Base-by-base conservation (phyloP, 2,329 filamentous ascomycete species). In the Whalleya microplaca region DNA sequence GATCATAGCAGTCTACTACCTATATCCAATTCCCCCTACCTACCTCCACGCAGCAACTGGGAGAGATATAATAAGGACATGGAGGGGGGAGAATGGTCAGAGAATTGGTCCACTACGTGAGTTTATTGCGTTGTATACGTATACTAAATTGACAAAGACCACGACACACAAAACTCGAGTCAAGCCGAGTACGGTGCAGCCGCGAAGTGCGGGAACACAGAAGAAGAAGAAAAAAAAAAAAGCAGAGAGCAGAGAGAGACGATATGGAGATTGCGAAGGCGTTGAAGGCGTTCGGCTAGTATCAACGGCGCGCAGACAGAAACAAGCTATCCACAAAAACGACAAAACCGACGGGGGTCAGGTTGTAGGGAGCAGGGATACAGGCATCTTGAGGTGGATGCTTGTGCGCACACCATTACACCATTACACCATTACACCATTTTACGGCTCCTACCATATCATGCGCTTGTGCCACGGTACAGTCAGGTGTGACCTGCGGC, bases 1-100 rank as follows among this genome's bases (percentile, higher is more conserved):
- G 40, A 64, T 58, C 65, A 69, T 69, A 52, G 49, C 62, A 40
- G 16, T n/a, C n/a, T n/a, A n/a, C n/a, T n/a, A n/a, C n/a, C 58
- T 53, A 59, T 50, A 53, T 60, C 54, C 53, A 57, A 21, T 48
- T 51, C 62, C 55, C 61, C 56, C 65, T 56, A 47, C 32, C 32
- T 37, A 60, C 59, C 61, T 63, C 55, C 57, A 40, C 56, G 45
- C 51, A 49, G 57, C 48, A 55, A 56, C 45, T 56, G 60, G 41
- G 41, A 56, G 53, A 55, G 29, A 55, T 54, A 61, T 56, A 56
- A 61, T 56, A 56, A 57, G 58, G 52, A 56, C 56, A 68, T 61
- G 47, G 50, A 55, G 48, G 53, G 53, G 20, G 48, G 42, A 37
- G 45, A 32, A 42, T 44, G 27, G 23, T 14, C 9, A 37, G 32